These are phyloP conservation scores for Cryptococcus wingfieldii DNA, from an alignment of 1,284 basidiomycete genomes.

Conservation along the genomic window DNA sequence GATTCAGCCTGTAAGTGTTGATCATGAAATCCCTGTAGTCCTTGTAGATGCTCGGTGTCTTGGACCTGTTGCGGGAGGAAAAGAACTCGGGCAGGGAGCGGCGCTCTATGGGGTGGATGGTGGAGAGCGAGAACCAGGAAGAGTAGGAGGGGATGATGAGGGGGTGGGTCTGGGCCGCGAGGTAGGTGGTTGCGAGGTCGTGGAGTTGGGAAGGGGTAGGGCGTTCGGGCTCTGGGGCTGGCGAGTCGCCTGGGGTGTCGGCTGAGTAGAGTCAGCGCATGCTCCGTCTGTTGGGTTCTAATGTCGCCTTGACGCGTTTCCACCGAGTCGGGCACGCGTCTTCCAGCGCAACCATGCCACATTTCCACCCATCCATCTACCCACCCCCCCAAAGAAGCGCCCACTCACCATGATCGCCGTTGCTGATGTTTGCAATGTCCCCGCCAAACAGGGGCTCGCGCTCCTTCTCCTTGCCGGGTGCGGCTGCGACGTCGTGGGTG, in stretches of 20 bases:
- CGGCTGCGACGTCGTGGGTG: slow-evolving; percentile 40
- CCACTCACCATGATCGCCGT: slow-evolving; percentile 27
- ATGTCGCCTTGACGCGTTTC: slow-evolving; percentile 12
- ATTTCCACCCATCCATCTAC: not conserved
- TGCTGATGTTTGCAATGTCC: slow-evolving; percentile 45
- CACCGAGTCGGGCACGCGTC: not conserved
- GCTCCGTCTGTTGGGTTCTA: slow-evolving; percentile 6
- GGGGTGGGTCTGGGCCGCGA: slow-evolving; percentile 94
- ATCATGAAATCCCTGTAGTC: slow-evolving; percentile 99
- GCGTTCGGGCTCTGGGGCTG: slow-evolving; percentile 25
- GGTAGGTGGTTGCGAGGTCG: slow-evolving; percentile 58
- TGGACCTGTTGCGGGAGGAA: slow-evolving; percentile 88
- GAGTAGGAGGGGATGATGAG: slow-evolving; percentile 96
- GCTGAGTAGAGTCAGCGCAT: slow-evolving; percentile 15
- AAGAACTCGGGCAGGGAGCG: slow-evolving; percentile 97
- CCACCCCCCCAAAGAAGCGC: not conserved
- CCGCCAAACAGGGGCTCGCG: slow-evolving; percentile 47
- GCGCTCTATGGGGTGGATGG: slow-evolving; percentile 84
- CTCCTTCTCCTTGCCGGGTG: slow-evolving; percentile 49
- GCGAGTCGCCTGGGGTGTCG: slow-evolving; percentile 7
- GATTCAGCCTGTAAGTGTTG: slow-evolving; percentile 93
- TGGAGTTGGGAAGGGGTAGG: slow-evolving; percentile 43
- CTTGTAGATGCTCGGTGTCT: slow-evolving; percentile 96
- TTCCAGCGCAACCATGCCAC: not conserved
- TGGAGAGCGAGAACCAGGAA: slow-evolving; percentile 95